Conservation (phyloP, 2,329 filamentous ascomycete genomes). For the Magnaporthales sp. region DNA sequence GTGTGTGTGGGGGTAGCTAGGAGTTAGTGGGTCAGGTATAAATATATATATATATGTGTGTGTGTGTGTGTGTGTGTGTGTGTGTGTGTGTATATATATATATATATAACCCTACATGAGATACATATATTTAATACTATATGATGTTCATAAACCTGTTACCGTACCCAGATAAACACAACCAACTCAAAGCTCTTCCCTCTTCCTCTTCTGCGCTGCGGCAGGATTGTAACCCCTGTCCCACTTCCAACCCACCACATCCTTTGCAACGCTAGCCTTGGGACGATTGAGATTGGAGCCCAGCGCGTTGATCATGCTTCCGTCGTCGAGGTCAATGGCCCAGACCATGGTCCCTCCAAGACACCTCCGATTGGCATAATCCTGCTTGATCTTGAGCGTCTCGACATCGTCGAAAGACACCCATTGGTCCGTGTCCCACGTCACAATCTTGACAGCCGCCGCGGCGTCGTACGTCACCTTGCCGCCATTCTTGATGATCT, state of each 20-base stretch:
- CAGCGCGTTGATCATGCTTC: constrained; percentile 12
- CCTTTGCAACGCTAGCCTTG: constrained; percentile 5
- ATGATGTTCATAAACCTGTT: background rate
- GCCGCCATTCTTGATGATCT: constrained; percentile 7
- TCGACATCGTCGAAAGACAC: constrained; percentile 21
- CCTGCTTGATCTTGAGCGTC: constrained; percentile 17
- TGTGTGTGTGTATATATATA: no score
- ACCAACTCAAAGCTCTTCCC: background rate
- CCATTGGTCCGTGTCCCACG: constrained; percentile 21
- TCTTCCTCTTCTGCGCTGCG: background rate
- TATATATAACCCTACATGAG: no score
- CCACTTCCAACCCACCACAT: background rate
- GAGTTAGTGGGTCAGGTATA: background rate
- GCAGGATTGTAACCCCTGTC: background rate
- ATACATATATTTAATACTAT: no score
- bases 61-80: no score
- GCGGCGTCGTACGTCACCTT: constrained; percentile 11
- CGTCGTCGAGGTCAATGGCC: constrained; percentile 8
- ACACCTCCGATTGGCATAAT: constrained; percentile 14
- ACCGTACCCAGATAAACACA: background rate
- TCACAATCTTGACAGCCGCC: constrained; percentile 18
- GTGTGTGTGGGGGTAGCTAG: background rate
- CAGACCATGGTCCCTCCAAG: constrained; percentile 15
- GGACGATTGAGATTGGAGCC: constrained; percentile 6
- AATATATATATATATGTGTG: background rate